phyloP scores from a whole-genome alignment of 75 land plant species.

The Pinus taeda region DNA sequence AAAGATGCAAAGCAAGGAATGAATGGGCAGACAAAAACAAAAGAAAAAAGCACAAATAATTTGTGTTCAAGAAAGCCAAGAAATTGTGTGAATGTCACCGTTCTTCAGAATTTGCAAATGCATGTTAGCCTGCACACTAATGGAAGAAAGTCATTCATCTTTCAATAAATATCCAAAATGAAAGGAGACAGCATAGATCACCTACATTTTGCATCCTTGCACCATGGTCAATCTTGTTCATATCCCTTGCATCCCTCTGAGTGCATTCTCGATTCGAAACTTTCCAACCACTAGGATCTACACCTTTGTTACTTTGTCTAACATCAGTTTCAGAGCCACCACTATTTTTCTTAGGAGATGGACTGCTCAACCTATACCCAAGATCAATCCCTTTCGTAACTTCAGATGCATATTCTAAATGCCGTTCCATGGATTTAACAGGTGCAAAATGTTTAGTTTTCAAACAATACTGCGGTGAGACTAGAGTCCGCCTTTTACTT shows the following conservation, averaged over 20 bases:
- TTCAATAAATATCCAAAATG: neutral
- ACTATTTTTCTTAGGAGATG: neutral
- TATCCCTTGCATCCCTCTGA: neutral
- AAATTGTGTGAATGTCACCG: neutral
- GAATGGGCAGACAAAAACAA: neutral
- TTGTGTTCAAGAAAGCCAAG: too few relatives aligned
- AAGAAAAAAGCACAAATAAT: neutral
- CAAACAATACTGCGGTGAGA: slow-evolving; percentile 59
- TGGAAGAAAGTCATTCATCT: neutral
- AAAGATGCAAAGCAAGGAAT: neutral
- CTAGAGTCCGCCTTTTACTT: slow-evolving; percentile 14
- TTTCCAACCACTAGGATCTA: slow-evolving; percentile 1
- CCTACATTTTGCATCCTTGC: slow-evolving; percentile 7
- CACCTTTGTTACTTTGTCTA: neutral
- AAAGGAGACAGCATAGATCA: neutral
- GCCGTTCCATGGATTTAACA: slow-evolving; percentile 56
- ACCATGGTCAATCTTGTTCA: slow-evolving; percentile 10
- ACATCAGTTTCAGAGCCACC: neutral
- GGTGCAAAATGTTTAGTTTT: slow-evolving; percentile 38
- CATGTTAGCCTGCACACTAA: slow-evolving; percentile 1
- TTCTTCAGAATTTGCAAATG: neutral
- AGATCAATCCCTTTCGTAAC: neutral
- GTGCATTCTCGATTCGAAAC: neutral
- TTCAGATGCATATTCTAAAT: slow-evolving; percentile 42
- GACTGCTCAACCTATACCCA: neutral